Evolutionary conservation across 768 basidiomycete species (phyloP), one percentile per base, ranked within the genome.

Genomic region (Amanita fuliginea): DNA sequence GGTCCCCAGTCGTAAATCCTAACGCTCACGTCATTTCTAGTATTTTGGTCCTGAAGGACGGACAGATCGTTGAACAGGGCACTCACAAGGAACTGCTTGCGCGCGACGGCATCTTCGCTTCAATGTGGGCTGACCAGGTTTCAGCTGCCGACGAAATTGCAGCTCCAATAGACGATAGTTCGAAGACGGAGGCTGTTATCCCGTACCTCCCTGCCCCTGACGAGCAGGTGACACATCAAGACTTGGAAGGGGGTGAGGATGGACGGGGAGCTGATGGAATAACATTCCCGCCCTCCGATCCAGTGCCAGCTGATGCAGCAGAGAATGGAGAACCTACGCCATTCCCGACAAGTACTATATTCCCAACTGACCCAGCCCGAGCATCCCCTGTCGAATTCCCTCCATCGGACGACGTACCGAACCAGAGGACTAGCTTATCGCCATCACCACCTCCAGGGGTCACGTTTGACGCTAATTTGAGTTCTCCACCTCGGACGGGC

Each of bases 31-130:
- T 54, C 18, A 30, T 55, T 16, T 47, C 32, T 33, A 89, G 88
- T 49, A 96, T 98, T 58, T 67, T 95, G 45, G 92, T 96, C 21
- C 78, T 98, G 52, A 86, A 87, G 56, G 86, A 96, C 59, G 94
- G 95, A 3, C 78, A 81, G 59, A 83, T 98, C 40, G 71, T 86
- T 34, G 95, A 97, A 64, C 77, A 77, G 52, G 91, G 91, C 7
- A 77, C 66, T 36, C 90, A 91, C 63, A 78, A 76, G 51, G 88
- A 93, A 53, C 71, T 96, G 28, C 65, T 93, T 41, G 78, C 79
- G 26, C 65, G 67, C 40, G 76, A 84, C 55, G 87, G 87, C 45
- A 59, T 79, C 34, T 93, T 92, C 57, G 84, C 87, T 10, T 71
- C 77, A 0, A 86, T 94, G 86, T 96, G 93, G 92, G 81, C 86